Evolutionary conservation across 2,329 filamentous ascomycete genomes (phyloP), one percentile per base, ranked within the genome.

Genomic region (Exophiala sideris): DNA sequence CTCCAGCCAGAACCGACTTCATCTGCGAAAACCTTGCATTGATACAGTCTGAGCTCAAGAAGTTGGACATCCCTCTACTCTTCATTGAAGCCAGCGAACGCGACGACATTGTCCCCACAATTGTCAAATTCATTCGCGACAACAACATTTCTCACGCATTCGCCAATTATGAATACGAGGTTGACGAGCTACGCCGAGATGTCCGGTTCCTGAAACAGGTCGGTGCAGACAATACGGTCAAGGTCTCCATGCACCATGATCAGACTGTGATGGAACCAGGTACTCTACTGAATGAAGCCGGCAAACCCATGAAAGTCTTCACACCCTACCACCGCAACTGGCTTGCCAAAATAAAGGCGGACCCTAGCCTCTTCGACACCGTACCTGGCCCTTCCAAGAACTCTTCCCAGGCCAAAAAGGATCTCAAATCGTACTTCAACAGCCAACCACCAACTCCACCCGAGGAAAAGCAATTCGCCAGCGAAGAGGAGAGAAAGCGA

Each of bases 221-320:
- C 21, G 67, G 67, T 4, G 60, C 68, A 5, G 38, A 33, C 36
- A 47, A 45, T 11, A 32, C 34, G 12, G 64, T 75, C 0, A 68
- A 70, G 4, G 69, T 79, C 7, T 72, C 72, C 6, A 58, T 78
- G 0, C 65, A 73, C 41, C 77, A 79, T 56, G 77, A 79, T 56
- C 76, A 79, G 59, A 77, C 75, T 0, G 69, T 78, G 2, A 66
- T 79, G 5, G 71, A 75, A 48, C 77, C 77, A 1, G 74, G 73
- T 3, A 69, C 67, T 1, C 66, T 80, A 58, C 62, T 60, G 1
- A 76, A 71, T 1, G 69, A 71, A 1, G 64, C 45, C 9, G 76
- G 74, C 3, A 75, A 70, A 32, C 76, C 77, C 0, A 74, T 75
- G 68, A 79, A 79, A 52, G 75, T 79, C 9, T 80, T 79, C 65